Evolutionary conservation across 2,329 filamentous ascomycete genomes (phyloP), one percentile per base, ranked within the genome.

Genomic region (Stachybotrys chlorohalonatus): DNA sequence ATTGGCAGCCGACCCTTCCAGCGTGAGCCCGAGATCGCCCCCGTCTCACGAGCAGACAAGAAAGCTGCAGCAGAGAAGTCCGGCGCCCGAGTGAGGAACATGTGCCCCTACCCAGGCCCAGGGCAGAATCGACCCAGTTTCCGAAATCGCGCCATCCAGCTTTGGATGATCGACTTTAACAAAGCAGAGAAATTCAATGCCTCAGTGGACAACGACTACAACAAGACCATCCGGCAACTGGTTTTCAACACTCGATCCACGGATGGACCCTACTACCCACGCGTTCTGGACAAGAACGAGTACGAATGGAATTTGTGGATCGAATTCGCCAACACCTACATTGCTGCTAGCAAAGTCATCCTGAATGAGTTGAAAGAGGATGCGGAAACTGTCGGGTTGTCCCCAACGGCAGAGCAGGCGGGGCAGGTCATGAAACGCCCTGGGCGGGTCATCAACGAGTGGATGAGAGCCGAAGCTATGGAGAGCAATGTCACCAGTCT

Each of bases 101-200:
- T 15, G 24, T 9, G 9, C 49, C 13, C 13, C 49, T 6, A 9
- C 11, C 30, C 39, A 9, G 13, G 6, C 30, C 24, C 31, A 30
- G 5, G 30, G 9, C 31, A 32, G n/a, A 31, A 11, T 31, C 49
- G 47, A 24, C 39, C 16, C 47, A 30, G 11, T 47, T 50, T 50
- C 17, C 49, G 53, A 7, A 53, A 55, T 24, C 31, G 51, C 5
- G 36, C 46, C 36, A 32, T 47, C 5, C 51, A 55, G 47, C 13
- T 55, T 51, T 55, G 54, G 51, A 55, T 55, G 45, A 39, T 53
- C 16, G 47, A 53, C 51, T 55, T 55, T 52, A 42, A 55, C 24
- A 53, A 53, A 51, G 47, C 15, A 11, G 11, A 36, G 6, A 32
- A 31, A n/a, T 24, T 24, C 24, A 24, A 24, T 24, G 24, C 24